A percentile compares a stretch with the other conserved stretches of the same genome.
Evolutionary conservation across 2,329 filamentous ascomycete genomes (phyloP).

Genomic region (Verticillium albo-atrum): DNA sequence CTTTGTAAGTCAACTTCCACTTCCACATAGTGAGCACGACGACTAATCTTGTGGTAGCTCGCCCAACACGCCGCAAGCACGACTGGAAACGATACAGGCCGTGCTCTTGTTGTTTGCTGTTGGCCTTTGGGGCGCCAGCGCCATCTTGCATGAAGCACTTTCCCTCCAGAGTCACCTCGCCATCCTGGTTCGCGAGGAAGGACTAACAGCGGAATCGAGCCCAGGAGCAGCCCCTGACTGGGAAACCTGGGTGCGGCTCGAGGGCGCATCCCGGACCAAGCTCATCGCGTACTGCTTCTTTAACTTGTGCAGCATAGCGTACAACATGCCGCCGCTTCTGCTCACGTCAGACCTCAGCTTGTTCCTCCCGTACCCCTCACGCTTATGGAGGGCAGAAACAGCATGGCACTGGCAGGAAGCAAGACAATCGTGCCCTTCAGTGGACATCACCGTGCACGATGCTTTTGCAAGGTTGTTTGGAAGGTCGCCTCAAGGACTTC

Average conservation of each 20-base stretch:
- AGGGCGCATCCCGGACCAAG: slow-evolving; percentile 54
- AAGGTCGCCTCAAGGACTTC: slow-evolving; percentile 42
- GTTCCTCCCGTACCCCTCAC: slow-evolving; percentile 48
- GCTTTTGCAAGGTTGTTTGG: slow-evolving; percentile 52
- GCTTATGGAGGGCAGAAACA: slow-evolving; percentile 53
- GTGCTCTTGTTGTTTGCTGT: slow-evolving; percentile 57
- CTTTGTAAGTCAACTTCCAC: slow-evolving; percentile 43
- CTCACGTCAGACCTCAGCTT: slow-evolving; percentile 57
- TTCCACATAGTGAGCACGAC: too few species aligned
- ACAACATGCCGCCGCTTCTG: slow-evolving; percentile 54
- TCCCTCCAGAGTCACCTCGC: slow-evolving; percentile 55
- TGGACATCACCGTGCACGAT: slow-evolving; percentile 52
- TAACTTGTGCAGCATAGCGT: slow-evolving; percentile 58
- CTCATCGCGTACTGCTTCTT: slow-evolving; percentile 59
- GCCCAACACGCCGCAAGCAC: slow-evolving; percentile 53
- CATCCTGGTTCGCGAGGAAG: slow-evolving; percentile 54
- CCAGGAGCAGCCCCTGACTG: slow-evolving; percentile 45
- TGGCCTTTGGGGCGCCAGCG: slow-evolving; percentile 57
- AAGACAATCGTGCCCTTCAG: slow-evolving; percentile 43
- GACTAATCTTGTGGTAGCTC: slow-evolving; percentile 42
- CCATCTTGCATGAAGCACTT: slow-evolving; percentile 56
- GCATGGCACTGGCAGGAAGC: slow-evolving; percentile 58
- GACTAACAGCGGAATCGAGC: slow-evolving; percentile 43
- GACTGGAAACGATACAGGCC: slow-evolving; percentile 62
- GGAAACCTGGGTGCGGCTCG: slow-evolving; percentile 56